These are phyloP conservation scores for Vaccinium vitisidaea DNA, from an alignment of 148 eudicot species.

Conservation along the genomic window DNA sequence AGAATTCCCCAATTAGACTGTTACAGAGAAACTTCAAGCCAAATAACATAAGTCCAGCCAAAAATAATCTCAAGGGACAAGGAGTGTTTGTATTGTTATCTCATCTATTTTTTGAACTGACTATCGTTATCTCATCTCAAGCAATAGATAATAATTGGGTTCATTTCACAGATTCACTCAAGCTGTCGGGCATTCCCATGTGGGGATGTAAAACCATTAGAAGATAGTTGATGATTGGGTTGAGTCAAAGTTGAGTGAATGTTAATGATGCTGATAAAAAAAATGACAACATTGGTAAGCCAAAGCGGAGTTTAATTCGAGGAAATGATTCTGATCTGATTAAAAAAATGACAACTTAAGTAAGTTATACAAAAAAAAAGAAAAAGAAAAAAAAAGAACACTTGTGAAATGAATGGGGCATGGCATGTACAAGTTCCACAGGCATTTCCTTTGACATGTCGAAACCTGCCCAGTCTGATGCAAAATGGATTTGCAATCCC, in stretches of 20 bases:
- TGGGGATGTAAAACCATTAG: neutral
- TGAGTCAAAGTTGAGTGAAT: neutral
- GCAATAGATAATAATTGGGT: neutral
- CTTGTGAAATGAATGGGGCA: neutral
- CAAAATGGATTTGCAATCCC: neutral
- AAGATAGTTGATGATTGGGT: neutral
- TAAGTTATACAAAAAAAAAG: neutral
- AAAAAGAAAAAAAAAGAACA: too few species aligned
- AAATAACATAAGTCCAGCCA: neutral
- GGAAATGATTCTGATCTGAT: neutral
- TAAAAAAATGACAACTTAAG: neutral
- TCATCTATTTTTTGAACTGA: too few species aligned
- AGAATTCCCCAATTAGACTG: slow-evolving; percentile 6
- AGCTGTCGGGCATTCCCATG: neutral
- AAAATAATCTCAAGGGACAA: neutral
- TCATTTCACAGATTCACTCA: neutral
- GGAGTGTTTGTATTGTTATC: neutral
- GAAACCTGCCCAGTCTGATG: neutral
- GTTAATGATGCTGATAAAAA: neutral
- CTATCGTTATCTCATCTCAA: neutral
- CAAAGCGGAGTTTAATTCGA: neutral
- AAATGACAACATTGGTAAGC: neutral
- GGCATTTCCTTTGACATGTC: neutral
- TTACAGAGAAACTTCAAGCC: slow-evolving; percentile 6
- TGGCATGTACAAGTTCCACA: neutral